phyloP scores from a whole-genome alignment of 805 yeast species.

The Candida germanica region DNA sequence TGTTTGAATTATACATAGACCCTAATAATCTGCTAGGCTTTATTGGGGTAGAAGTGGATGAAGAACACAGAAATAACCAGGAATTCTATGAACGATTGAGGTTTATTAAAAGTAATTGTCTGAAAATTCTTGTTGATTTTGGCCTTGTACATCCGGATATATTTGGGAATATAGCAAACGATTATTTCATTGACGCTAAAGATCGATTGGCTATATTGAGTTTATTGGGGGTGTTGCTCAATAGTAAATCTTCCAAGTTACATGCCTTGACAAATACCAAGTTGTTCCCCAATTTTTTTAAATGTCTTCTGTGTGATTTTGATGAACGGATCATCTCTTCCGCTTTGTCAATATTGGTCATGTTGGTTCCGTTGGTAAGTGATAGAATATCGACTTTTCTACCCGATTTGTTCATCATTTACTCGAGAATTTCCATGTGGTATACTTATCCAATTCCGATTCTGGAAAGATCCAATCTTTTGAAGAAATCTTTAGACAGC shows the following conservation, averaged over 20 bases:
- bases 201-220: constrained; percentile 38
- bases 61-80: constrained; percentile 24
- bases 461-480: constrained; percentile 10
- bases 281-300: constrained; percentile 35
- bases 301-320: constrained; percentile 40
- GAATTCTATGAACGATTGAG: constrained; percentile 47
- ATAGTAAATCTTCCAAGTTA: constrained; percentile 23
- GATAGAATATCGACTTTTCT: constrained; percentile 28
- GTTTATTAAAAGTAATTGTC: constrained; percentile 45
- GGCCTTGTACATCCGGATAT: constrained; percentile 35
- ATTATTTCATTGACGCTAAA: constrained; percentile 27
- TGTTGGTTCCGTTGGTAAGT: constrained; percentile 44
- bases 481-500: constrained; percentile 8
- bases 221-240: constrained; percentile 32
- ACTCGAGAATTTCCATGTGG: constrained; percentile 37
- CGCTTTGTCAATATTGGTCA: constrained; percentile 26
- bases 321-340: constrained; percentile 39
- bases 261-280: constrained; percentile 30
- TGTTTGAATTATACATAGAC: constrained; percentile 26
- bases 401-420: constrained; percentile 43
- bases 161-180: constrained; percentile 37
- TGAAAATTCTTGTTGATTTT: constrained; percentile 37
- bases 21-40: constrained; percentile 6
- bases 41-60: constrained; percentile 7
- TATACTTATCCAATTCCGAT: constrained; percentile 15